Base-by-base conservation (phyloP, 805 yeast species). In the Priceomyces haplophilus region DNA sequence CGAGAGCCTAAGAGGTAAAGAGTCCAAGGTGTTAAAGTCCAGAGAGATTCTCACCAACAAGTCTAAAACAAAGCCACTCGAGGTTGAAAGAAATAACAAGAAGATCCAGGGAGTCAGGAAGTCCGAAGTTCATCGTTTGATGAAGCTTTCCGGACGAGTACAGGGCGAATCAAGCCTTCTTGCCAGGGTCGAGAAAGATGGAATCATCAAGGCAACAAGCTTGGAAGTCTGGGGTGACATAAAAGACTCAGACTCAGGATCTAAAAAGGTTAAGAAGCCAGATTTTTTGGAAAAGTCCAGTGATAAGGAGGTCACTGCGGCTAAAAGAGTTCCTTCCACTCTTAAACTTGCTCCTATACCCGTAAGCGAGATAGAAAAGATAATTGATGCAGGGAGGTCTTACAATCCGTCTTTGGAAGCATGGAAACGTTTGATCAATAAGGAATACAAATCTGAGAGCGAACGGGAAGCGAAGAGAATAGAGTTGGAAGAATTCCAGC, bases 321-420 rank as follows among this genome's bases (percentile, higher is more conserved):
- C 88, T 4, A 73, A 76, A 3, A 61, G 30, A 7, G 69, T 63
- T 3, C 91, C 93, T 11, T 61, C 59, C 19, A 83, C 90, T 2
- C 53, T 82, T 50, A 69, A 62, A 37, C 61, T 66, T 24, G 67
- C 67, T 2, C 83, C 95, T 1, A 59, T 81, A n/a, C 53, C 54
- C 33, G 76, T 87, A 13, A 74, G 70, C 44, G 73, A 73, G n/a
- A 54, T 50, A 11, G 53, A 56, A 7, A 54, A 56, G 32, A 32
- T 81, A 3, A 89, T 96, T 10, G 83, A 83, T 53, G 93, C 83
- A 1, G 98, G 98, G 42, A 86, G 85, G 61, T 90, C 98, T 2
- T 93, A 88, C 59, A 93, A 93, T 59, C 99, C 99, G 19, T 76
- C 91, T 10, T 70, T 82, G 49, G 85, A 83, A 43, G 79, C 85